Evolutionary conservation across 768 basidiomycete species (phyloP), one percentile per base, ranked within the genome.

Genomic region (Hericium coralloides): DNA sequence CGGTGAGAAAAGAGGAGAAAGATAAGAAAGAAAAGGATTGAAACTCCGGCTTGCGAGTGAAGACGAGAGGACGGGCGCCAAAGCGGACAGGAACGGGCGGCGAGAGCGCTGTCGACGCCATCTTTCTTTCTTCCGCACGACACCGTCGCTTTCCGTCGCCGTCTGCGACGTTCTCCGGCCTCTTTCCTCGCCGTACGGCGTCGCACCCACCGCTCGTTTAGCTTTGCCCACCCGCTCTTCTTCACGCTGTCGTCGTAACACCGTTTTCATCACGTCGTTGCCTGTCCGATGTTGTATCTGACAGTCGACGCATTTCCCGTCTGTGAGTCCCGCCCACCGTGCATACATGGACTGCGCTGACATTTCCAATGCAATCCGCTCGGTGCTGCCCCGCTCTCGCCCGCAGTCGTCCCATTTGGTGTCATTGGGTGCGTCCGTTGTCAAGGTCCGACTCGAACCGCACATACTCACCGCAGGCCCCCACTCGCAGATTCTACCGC

Each of bases 241-340:
- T 18, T 53, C 55, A 38, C 61, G 52, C 59, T 65, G 60, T 56
- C 59, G 59, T 49, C 20, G 17, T 45, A 26, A 56, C 52, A 50
- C 55, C 22, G 38, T 50, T 31, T 62, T 12, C 53, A 31, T 31
- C 31, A 31, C 31, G 31, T 31, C 31, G 31, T 9, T 9, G 36
- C 2, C 49, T 38, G 38, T 41, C 52, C 53, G 45, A 92, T 91
- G 90, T 78, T 91, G 68, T 94, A 94, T 76, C 77, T 95, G 64
- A 95, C 92, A 59, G 85, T 90, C 63, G 92, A 94, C 78, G 80
- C 84, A 67, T 92, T 95, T 73, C 88, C 92, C 64, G 77, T 97
- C 67, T 94, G 92, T 94, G 68, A 76, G 91, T 83, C 2, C 20
- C 41, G 53, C 52, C 43, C 51, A 38, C 26, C 22, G 45, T 45